A percentile compares a stretch with the other conserved stretches of the same genome.
phyloP scores from a whole-genome alignment of 306 rosid species.

The Pterocarpus santalinus region DNA sequence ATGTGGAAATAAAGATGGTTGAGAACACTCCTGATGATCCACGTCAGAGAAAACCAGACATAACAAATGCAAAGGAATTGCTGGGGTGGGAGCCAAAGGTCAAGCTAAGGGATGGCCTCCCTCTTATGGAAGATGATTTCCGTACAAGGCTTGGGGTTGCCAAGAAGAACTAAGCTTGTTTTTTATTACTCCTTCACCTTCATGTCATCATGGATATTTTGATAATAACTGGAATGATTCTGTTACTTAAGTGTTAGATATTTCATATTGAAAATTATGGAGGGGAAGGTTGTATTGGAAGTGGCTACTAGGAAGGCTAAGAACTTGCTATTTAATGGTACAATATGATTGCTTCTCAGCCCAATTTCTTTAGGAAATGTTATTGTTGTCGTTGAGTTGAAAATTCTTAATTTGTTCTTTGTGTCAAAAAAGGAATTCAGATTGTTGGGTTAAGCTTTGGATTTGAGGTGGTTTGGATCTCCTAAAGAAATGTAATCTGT shows the following conservation, averaged over 20 bases:
- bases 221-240: constrained; percentile 14
- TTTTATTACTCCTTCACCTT: not conserved
- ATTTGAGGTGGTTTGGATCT: not conserved
- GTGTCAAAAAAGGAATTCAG: not conserved
- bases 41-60: constrained; percentile 83
- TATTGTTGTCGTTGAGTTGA: too few relatives aligned
- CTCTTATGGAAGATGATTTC: constrained; percentile 90
- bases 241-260: constrained; percentile 4
- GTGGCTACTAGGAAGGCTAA: not conserved
- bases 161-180: constrained; percentile 51
- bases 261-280: constrained; percentile 23
- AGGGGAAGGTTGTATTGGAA: not conserved
- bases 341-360: not conserved
- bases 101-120: constrained; percentile 76
- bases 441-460: not conserved
- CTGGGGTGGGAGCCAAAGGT: constrained; percentile 85
- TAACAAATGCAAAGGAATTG: constrained; percentile 73
- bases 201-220: constrained; percentile 21
- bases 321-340: constrained; percentile 1
- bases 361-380: not conserved
- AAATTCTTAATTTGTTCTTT: not conserved
- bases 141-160: constrained; percentile 71
- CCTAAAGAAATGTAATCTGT: constrained; percentile 12
- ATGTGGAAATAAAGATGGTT: constrained; percentile 73
- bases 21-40: constrained; percentile 94